A percentile compares a stretch with the other conserved stretches of the same genome.
Evolutionary conservation across 208 protist genomes (phyloP).

Genomic region (Crithidia expoeki): DNA sequence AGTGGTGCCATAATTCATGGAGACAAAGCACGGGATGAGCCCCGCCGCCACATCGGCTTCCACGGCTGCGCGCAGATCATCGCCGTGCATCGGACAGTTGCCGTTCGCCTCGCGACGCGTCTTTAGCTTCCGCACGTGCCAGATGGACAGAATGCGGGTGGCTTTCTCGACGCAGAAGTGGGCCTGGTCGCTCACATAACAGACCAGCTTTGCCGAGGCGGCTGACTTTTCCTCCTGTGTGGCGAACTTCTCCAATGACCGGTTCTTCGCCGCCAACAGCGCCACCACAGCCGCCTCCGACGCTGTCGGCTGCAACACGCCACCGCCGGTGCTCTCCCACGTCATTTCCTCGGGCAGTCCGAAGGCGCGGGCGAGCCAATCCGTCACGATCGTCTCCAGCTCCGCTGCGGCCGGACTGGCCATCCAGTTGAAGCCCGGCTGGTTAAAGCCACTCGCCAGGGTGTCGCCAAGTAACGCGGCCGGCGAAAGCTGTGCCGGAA

Average conservation of each 20-base stretch:
- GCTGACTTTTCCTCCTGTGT: constrained; percentile 29
- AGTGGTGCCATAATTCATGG: constrained; percentile 61
- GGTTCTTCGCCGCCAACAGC: constrained; percentile 55
- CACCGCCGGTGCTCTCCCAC: constrained; percentile 47
- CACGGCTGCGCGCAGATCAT: constrained; percentile 38
- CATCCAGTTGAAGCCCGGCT: constrained; percentile 72
- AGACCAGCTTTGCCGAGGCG: constrained; percentile 43
- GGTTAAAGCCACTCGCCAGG: constrained; percentile 46
- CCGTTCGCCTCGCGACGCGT: constrained; percentile 31
- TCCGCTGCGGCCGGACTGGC: constrained; percentile 58
- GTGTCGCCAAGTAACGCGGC: constrained; percentile 67
- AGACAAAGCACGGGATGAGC: constrained; percentile 58
- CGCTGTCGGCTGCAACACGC: constrained; percentile 63
- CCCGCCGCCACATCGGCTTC: constrained; percentile 48
- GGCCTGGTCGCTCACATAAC: constrained; percentile 52
- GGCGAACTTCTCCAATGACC: constrained; percentile 24
- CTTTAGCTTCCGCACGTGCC: constrained; percentile 35
- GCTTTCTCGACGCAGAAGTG: constrained; percentile 70
- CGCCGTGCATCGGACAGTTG: constrained; percentile 50
- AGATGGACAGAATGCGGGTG: constrained; percentile 42
- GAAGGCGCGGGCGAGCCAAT: constrained; percentile 57
- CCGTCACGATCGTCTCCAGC: constrained; percentile 67
- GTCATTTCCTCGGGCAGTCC: constrained; percentile 52
- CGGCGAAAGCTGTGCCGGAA: constrained; percentile 56
- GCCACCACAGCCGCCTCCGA: constrained; percentile 48